A percentile compares a stretch with the other conserved stretches of the same genome.
Conservation (phyloP, 345 rosid genomes). For the Mangifera indica region DNA sequence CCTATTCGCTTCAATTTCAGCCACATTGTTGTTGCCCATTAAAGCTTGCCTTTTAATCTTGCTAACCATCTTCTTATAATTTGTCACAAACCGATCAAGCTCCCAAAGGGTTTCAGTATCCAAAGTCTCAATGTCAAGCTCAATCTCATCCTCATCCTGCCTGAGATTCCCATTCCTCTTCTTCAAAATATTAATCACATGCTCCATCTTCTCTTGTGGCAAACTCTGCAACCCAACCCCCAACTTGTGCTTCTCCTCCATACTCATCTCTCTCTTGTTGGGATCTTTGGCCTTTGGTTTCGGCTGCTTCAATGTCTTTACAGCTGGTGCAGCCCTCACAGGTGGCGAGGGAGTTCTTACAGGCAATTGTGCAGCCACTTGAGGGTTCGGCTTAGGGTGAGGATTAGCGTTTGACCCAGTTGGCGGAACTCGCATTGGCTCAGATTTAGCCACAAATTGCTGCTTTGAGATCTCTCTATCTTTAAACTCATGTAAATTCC, state of each 20-base stretch:
- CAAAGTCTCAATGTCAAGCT: slow-evolving; percentile 72
- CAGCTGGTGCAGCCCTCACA: slow-evolving; percentile 30
- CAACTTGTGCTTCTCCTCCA: slow-evolving; percentile 70
- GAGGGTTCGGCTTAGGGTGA: slow-evolving; percentile 14
- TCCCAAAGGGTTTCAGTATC: slow-evolving; percentile 83
- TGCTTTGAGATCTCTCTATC: slow-evolving; percentile 22
- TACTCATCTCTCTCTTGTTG: slow-evolving; percentile 67
- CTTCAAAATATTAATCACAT: slow-evolving; percentile 70
- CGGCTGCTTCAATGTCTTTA: slow-evolving; percentile 50
- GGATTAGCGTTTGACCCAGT: slow-evolving; percentile 22
- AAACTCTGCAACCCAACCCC: slow-evolving; percentile 69
- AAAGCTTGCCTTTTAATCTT: slow-evolving; percentile 71
- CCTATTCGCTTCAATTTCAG: slow-evolving; percentile 31
- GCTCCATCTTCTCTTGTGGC: slow-evolving; percentile 84
- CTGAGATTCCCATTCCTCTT: slow-evolving; percentile 64
- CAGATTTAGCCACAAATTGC: slow-evolving; percentile 29
- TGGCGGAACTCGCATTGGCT: slow-evolving; percentile 18
- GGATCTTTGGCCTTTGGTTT: slow-evolving; percentile 88
- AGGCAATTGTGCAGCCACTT: slow-evolving; percentile 26
- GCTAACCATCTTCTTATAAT: slow-evolving; percentile 75
- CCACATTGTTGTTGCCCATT: slow-evolving; percentile 37
- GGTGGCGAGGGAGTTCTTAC: slow-evolving; percentile 42
- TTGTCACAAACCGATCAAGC: slow-evolving; percentile 77
- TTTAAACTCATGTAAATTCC: slow-evolving; percentile 36
- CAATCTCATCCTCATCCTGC: slow-evolving; percentile 86